phyloP scores from a whole-genome alignment of 495 filamentous ascomycete species.

The Penicillium silybi region DNA sequence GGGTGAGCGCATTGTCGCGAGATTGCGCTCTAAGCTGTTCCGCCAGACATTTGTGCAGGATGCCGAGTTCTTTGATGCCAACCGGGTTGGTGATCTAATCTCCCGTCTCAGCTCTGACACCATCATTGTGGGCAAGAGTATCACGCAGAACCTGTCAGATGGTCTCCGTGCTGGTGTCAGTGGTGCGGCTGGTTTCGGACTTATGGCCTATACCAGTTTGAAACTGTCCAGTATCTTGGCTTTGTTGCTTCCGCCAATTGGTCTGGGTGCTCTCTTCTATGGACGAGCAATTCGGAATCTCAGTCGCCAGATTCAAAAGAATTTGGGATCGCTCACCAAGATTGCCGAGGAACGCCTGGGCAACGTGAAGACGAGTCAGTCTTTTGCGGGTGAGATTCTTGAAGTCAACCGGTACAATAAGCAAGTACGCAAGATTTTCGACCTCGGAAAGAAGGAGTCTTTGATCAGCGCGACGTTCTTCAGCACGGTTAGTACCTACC shows the following conservation, averaged over 20 bases:
- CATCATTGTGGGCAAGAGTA: constrained; percentile 95
- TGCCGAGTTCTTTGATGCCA: constrained; percentile 98
- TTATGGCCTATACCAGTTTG: constrained; percentile 91
- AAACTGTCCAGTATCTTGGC: constrained; percentile 84
- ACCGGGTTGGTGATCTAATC: constrained; percentile 92
- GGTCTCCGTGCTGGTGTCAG: constrained; percentile 84
- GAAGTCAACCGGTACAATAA: constrained; percentile 88
- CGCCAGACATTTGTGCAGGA: constrained; percentile 88
- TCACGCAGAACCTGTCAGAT: constrained; percentile 96
- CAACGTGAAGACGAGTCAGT: constrained; percentile 92
- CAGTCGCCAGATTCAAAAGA: constrained; percentile 87
- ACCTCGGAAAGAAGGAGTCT: constrained; percentile 78
- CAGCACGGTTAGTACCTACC: constrained; percentile 50
- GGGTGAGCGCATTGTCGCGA: constrained; percentile 87
- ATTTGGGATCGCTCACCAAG: constrained; percentile 86
- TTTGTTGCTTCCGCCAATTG: constrained; percentile 86
- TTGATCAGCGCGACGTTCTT: constrained; percentile 90
- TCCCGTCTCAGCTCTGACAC: constrained; percentile 94
- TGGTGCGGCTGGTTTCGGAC: constrained; percentile 76
- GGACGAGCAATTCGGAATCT: constrained; percentile 81
- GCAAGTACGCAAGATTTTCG: constrained; percentile 88
- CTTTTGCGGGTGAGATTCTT: constrained; percentile 87
- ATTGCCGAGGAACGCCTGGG: constrained; percentile 94
- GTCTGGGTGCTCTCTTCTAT: constrained; percentile 86
- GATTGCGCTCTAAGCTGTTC: constrained; percentile 85